Evolutionary conservation across 2,329 filamentous ascomycete genomes (phyloP).

Genomic region (Knufia fluminis): DNA sequence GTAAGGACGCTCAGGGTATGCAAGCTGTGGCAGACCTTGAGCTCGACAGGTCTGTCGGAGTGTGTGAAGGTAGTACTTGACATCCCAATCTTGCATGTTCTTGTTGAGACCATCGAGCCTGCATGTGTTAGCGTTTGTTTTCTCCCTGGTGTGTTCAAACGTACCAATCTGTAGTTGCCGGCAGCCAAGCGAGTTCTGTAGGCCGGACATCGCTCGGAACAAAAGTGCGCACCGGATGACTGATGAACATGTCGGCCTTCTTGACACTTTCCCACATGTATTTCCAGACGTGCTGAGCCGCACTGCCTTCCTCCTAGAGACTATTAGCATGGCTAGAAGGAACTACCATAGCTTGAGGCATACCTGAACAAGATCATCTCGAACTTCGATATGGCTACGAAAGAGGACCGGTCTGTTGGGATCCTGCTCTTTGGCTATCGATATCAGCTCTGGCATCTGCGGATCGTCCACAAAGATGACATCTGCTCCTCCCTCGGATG

Average conservation of each 20-base stretch:
- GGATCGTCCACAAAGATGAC: conserved; percentile 73
- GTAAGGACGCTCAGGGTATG: conserved; percentile 54
- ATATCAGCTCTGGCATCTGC: conserved; percentile 72
- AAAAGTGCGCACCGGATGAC: conserved; percentile 67
- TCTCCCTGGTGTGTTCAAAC: conserved; percentile 14
- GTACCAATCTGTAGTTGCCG: conserved; percentile 71
- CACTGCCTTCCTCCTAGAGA: conserved; percentile 43
- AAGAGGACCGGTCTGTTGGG: conserved; percentile 70
- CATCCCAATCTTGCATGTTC: conserved; percentile 58
- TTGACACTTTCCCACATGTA: conserved; percentile 66
- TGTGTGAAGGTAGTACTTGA: conserved; percentile 63
- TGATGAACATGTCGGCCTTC: conserved; percentile 67
- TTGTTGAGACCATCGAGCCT: conserved; percentile 76
- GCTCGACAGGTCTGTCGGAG: conserved; percentile 56
- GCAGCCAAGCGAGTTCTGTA: conserved; percentile 63
- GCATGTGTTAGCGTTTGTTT: conserved; percentile 8
- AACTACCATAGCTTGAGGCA: too few relatives aligned
- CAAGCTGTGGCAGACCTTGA: conserved; percentile 43
- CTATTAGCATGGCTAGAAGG: too few relatives aligned
- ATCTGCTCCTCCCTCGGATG: conserved; percentile 63
- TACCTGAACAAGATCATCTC: conserved; percentile 57
- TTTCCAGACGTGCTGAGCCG: conserved; percentile 65
- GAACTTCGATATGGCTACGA: conserved; percentile 74
- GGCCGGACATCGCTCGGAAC: conserved; percentile 59
- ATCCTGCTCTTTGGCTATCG: conserved; percentile 61